phyloP scores from a whole-genome alignment of 768 basidiomycete species.

The Termitomyces sp. region DNA sequence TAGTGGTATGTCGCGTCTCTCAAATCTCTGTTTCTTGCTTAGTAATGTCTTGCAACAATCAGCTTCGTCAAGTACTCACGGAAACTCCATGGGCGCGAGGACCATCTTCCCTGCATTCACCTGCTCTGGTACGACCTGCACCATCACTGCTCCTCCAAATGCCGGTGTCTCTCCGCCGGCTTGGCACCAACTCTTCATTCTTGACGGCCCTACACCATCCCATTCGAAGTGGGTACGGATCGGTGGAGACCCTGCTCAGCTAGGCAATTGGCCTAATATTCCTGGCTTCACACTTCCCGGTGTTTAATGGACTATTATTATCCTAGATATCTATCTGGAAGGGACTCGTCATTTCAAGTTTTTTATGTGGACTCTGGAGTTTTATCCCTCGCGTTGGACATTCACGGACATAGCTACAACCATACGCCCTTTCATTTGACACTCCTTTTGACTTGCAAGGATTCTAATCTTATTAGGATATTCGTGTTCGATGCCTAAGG shows the following conservation, averaged over 20 bases:
- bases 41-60: background rate
- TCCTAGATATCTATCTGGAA: background rate
- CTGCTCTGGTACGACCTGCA: conserved; percentile 66
- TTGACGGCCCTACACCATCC: conserved; percentile 78
- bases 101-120: conserved; percentile 72
- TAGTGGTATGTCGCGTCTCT: conserved; percentile 42
- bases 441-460: background rate
- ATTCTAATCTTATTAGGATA: background rate
- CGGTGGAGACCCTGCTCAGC: conserved; percentile 65
- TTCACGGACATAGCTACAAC: background rate
- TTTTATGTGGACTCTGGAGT: conserved; percentile 7
- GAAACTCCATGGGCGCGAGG: conserved; percentile 71
- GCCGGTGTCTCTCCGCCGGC: conserved; percentile 65
- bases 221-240: conserved; percentile 74
- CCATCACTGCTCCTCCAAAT: conserved; percentile 76
- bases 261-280: conserved; percentile 73
- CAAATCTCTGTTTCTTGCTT: conserved; percentile 6
- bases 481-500: background rate
- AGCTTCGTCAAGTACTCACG: conserved; percentile 76
- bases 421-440: background rate
- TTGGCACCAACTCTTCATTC: conserved; percentile 73
- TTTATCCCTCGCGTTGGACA: background rate
- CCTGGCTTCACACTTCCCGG: conserved; percentile 70
- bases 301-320: conserved; percentile 29
- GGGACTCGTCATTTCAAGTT: conserved; percentile 1